Conservation (phyloP, 163 green algal species). For the Scenedesmus sp. region DNA sequence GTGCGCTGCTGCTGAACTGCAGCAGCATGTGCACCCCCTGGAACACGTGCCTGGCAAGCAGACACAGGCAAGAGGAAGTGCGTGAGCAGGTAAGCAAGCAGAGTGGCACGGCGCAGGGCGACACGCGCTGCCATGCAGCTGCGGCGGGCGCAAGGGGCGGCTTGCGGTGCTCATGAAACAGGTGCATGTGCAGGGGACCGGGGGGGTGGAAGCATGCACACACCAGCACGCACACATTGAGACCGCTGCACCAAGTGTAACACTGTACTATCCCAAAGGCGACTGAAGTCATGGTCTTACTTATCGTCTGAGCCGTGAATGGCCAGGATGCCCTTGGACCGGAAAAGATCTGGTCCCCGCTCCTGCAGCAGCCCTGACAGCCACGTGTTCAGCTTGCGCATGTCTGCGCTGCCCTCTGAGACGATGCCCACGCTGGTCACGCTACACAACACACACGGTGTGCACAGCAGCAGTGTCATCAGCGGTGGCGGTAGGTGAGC, state of each 20-base stretch:
- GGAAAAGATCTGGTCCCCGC: conserved; percentile 81
- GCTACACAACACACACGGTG: conserved; percentile 17
- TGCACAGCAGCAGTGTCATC: no score
- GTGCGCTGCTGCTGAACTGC: conserved; percentile 61
- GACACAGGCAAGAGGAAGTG: conserved; percentile 9
- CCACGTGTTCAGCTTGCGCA: conserved; percentile 86
- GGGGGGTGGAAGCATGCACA: no score
- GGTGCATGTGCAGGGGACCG: no score
- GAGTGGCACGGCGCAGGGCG: no score
- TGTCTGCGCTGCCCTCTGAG: conserved; percentile 78
- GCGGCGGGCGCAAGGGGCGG: no score
- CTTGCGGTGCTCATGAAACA: no score
- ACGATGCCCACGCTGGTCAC: conserved; percentile 76
- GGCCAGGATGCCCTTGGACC: conserved; percentile 89
- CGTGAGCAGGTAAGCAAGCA: background rate
- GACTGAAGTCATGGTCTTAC: no score
- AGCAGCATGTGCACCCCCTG: conserved; percentile 85
- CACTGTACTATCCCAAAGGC: no score
- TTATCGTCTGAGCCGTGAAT: conserved; percentile 73
- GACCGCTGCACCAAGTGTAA: no score
- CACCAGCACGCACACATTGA: no score
- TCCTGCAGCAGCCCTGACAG: conserved; percentile 82
- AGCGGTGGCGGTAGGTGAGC: no score
- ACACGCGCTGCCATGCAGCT: no score
- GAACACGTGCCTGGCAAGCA: conserved; percentile 79